Evolutionary conservation across 768 basidiomycete species (phyloP).

Genomic region (Kwoniella dendrophila): DNA sequence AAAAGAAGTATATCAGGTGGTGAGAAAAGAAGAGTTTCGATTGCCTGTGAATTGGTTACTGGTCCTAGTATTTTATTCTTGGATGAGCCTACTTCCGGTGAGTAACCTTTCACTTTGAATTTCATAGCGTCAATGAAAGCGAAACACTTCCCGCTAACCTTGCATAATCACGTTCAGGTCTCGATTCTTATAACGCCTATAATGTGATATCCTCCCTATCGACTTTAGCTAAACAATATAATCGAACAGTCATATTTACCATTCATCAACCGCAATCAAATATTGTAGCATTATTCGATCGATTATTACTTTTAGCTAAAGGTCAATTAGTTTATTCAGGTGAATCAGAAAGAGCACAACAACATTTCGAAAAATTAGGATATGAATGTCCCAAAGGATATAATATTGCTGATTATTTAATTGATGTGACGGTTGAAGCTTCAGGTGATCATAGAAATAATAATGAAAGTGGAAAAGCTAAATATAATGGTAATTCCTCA

Average conservation of each 20-base stretch:
- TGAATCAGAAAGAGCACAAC: constrained; percentile 71
- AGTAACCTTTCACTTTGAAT: constrained; percentile 51
- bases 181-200: constrained; percentile 93
- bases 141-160: too few species aligned
- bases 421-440: constrained; percentile 60
- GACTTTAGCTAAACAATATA: constrained; percentile 81
- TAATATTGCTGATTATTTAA: constrained; percentile 95
- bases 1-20: constrained; percentile 92
- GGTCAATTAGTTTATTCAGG: constrained; percentile 87
- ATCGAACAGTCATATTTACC: constrained; percentile 93
- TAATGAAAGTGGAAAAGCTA: constrained; percentile 15
- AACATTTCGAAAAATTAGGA: constrained; percentile 77
- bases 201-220: constrained; percentile 90
- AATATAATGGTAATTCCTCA: constrained; percentile 10
- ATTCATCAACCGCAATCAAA: constrained; percentile 98
- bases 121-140: too few species aligned
- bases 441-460: constrained; percentile 55
- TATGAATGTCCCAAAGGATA: constrained; percentile 87
- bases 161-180: constrained; percentile 60
- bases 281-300: constrained; percentile 93
- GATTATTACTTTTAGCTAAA: constrained; percentile 78
- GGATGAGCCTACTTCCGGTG: constrained; percentile 95
- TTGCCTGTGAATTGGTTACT: constrained; percentile 97
- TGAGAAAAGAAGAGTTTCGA: constrained; percentile 93
- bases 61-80: constrained; percentile 94